Base-by-base conservation (phyloP, 192 early-diverging fungal species). In the Allomyces macrogynus region DNA sequence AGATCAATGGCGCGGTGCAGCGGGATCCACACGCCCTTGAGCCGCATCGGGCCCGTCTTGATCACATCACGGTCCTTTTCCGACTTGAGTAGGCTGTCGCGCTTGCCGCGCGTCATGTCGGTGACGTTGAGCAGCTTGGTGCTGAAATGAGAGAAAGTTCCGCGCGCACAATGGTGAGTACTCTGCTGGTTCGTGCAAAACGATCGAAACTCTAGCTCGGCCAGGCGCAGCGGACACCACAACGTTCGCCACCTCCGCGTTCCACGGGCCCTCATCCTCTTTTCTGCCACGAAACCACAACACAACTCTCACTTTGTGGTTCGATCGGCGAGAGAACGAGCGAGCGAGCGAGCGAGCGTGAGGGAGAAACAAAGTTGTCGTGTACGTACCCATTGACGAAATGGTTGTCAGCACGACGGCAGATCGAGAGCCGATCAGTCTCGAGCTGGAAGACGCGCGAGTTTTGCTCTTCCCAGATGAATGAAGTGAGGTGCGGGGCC, bases 1-100 rank as follows among this genome's bases (percentile, higher is more conserved):
- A 87, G 64, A 71, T 76, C 72, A 61, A 81, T 82, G 23, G 83
- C 80, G 63, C 88, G 78, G 60, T 71, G 73, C 73, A 86, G 83
- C 12, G 83, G 80, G 66, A 87, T 87, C 89, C 89, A 91, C 64
- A 91, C 89, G 32, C 89, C 89, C 71, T 91, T 91, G 32, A 91
- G 73, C 66, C 88, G 85, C 87, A 91, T 89, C 4, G 89, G 83
- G 23, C 89, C 89, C 3, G 87, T 86, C 73, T 91, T 91, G 64
- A 91, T 87, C 8, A 91, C 89, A 8, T 84, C 81, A 61, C 89
- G 78, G 25, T 85, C 89, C 74, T 88, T 88, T 72, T 91, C 89
- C 70, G 89, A 88, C 71, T 91, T 91, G 43, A 91, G 76, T 62
- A 91, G 89, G 1, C 86, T 87, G 66, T 91, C 89, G 44, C 89